phyloP scores from a whole-genome alignment of 441 rosid species.

The Geranium incanum region DNA sequence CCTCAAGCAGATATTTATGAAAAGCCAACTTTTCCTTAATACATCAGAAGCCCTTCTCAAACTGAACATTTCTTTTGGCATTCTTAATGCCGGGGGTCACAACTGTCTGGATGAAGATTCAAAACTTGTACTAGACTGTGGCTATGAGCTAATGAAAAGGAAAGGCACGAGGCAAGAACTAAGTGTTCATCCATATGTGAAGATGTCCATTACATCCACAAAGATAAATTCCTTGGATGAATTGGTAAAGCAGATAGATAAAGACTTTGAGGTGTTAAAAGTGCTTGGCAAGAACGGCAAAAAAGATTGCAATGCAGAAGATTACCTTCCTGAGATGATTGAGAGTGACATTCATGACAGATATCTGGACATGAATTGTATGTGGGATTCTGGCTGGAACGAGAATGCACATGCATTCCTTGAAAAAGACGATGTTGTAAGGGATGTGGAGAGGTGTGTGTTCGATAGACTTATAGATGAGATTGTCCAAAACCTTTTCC shows the following conservation, averaged over 20 bases:
- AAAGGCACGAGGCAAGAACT: constrained; percentile 67
- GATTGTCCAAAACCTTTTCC: constrained; percentile 44
- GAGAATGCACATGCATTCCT: constrained; percentile 34
- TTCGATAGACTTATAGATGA: constrained; percentile 54
- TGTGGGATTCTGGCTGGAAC: constrained; percentile 88
- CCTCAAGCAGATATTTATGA: constrained; percentile 55
- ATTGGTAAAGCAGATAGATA: constrained; percentile 49
- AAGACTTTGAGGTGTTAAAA: constrained; percentile 47
- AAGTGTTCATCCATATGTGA: constrained; percentile 49
- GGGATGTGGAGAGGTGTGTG: constrained; percentile 56
- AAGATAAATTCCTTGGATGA: constrained; percentile 47
- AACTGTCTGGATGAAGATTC: constrained; percentile 35
- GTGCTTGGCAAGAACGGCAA: constrained; percentile 40
- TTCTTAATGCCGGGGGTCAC: constrained; percentile 22
- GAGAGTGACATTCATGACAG: constrained; percentile 45
- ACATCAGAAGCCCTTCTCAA: constrained; percentile 72
- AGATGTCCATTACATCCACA: constrained; percentile 25
- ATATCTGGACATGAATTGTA: constrained; percentile 58
- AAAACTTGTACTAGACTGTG: constrained; percentile 61
- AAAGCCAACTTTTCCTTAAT: constrained; percentile 56
- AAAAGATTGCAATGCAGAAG: constrained; percentile 37
- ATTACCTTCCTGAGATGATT: constrained; percentile 56
- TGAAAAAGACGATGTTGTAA: constrained; percentile 56
- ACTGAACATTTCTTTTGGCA: constrained; percentile 45
- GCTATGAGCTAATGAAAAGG: constrained; percentile 72